A percentile compares a stretch with the other conserved stretches of the same genome.
phyloP scores from a whole-genome alignment of 2,329 filamentous ascomycete species.

The Periconia digitata region DNA sequence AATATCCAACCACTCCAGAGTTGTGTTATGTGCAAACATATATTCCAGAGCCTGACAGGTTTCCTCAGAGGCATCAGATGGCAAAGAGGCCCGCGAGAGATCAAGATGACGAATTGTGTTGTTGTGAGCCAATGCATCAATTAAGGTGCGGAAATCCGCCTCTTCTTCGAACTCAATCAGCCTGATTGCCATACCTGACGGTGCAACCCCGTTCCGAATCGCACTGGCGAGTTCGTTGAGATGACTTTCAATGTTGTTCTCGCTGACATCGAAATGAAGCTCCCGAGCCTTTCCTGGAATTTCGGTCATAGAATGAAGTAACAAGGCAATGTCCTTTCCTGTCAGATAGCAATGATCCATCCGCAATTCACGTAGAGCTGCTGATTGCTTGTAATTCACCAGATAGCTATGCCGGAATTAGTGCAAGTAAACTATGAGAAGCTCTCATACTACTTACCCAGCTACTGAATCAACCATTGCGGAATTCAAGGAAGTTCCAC shows the following conservation, averaged over 20 bases:
- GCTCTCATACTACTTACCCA: slow-evolving; percentile 19
- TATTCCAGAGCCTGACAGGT: slow-evolving; percentile 65
- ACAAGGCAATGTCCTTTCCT: slow-evolving; percentile 64
- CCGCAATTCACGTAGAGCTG: slow-evolving; percentile 61
- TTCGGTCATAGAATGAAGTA: slow-evolving; percentile 65
- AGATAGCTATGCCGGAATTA: slow-evolving; percentile 57
- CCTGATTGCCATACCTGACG: slow-evolving; percentile 65
- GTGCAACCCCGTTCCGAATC: slow-evolving; percentile 56
- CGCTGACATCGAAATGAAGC: slow-evolving; percentile 67
- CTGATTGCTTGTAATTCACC: slow-evolving; percentile 59
- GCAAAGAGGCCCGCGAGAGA: slow-evolving; percentile 70
- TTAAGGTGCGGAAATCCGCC: slow-evolving; percentile 63
- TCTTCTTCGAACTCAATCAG: slow-evolving; percentile 71
- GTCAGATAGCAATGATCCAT: slow-evolving; percentile 68
- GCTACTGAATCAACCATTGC: slow-evolving; percentile 66
- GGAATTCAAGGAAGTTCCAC: slow-evolving; percentile 63
- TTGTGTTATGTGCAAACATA: slow-evolving; percentile 69
- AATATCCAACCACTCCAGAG: slow-evolving; percentile 67
- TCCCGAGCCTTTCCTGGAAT: slow-evolving; percentile 54
- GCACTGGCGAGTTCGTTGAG: slow-evolving; percentile 55
- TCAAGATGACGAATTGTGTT: slow-evolving; percentile 65
- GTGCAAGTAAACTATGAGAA: not conserved
- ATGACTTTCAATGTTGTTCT: slow-evolving; percentile 59
- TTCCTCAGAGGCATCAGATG: slow-evolving; percentile 67
- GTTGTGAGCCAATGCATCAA: slow-evolving; percentile 64